These are phyloP conservation scores for Lepidium sativum DNA, from an alignment of 345 rosid species.

Conservation along the genomic window DNA sequence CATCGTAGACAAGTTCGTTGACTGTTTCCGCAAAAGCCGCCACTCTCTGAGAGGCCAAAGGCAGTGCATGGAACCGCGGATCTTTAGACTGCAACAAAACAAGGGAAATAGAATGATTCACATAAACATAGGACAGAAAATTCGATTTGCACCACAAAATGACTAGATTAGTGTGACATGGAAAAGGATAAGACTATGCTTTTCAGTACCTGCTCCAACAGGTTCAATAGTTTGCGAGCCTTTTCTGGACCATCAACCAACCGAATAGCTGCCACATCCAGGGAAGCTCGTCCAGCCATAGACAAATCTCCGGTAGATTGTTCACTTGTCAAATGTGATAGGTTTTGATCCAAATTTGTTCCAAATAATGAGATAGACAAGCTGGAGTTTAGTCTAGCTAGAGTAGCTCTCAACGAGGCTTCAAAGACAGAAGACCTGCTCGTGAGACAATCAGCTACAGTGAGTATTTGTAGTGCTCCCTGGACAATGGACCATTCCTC, in stretches of 20 bases:
- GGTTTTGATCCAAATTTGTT: constrained; percentile 65
- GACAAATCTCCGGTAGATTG: constrained; percentile 46
- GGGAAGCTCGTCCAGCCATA: constrained; percentile 69
- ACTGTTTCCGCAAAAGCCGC: constrained; percentile 77
- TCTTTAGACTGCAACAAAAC: constrained; percentile 74
- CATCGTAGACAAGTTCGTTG: constrained; percentile 88
- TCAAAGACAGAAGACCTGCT: constrained; percentile 94
- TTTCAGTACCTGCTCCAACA: constrained; percentile 70
- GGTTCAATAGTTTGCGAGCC: constrained; percentile 74
- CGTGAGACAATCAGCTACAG: constrained; percentile 91
- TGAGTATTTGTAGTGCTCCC: constrained; percentile 90
- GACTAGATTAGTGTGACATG: neutral
- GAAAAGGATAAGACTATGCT: neutral
- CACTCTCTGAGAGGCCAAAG: constrained; percentile 84
- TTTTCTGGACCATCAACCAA: constrained; percentile 82
- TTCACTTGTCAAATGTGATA: constrained; percentile 36
- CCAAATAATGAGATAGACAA: constrained; percentile 69
- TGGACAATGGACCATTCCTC: constrained; percentile 99
- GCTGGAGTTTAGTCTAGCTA: constrained; percentile 84
- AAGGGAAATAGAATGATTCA: neutral
- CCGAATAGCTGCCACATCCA: constrained; percentile 83
- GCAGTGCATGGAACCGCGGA: constrained; percentile 95
- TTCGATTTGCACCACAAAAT: no score
- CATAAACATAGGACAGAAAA: neutral
- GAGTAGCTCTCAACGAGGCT: constrained; percentile 87